phyloP scores from a whole-genome alignment of 1,284 basidiomycete genomes.

The Rhodotorula sp. region DNA sequence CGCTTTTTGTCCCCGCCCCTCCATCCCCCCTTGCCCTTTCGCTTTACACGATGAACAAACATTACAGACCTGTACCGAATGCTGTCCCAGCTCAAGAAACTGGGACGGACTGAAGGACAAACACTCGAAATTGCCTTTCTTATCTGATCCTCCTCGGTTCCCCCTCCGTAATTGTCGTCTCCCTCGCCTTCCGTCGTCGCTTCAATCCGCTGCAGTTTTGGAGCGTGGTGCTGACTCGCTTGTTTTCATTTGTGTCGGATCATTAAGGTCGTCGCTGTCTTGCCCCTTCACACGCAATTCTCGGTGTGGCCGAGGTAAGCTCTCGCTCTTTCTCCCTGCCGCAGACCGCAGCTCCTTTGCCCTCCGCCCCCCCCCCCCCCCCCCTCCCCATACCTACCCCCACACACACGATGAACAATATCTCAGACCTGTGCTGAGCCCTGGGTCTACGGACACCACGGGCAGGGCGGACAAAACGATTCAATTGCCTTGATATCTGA shows the following conservation, averaged over 20 bases:
- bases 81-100: conserved; percentile 7
- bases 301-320: background rate
- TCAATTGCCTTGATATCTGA: conserved; percentile 51
- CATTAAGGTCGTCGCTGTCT: background rate
- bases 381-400: too few species aligned
- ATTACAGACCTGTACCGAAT: conserved; percentile 34
- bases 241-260: background rate
- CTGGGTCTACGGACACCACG: conserved; percentile 48
- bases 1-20: background rate
- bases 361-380: background rate
- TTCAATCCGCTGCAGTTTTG: background rate
- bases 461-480: conserved; percentile 40
- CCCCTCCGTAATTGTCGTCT: background rate
- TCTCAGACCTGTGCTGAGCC: conserved; percentile 58
- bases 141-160: conserved; percentile 15
- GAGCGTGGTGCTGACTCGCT: background rate
- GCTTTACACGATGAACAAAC: conserved; percentile 14
- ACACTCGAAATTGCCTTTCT: conserved; percentile 29
- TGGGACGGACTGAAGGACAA: conserved; percentile 14
- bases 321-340: conserved; percentile 51
- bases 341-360: background rate
- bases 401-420: conserved; percentile 50
- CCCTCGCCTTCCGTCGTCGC: background rate
- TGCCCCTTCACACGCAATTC: too few species aligned
- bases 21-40: too few species aligned